Evolutionary conservation across 164 flowering plant species (phyloP).

Genomic region (Macadamia integrifolia): DNA sequence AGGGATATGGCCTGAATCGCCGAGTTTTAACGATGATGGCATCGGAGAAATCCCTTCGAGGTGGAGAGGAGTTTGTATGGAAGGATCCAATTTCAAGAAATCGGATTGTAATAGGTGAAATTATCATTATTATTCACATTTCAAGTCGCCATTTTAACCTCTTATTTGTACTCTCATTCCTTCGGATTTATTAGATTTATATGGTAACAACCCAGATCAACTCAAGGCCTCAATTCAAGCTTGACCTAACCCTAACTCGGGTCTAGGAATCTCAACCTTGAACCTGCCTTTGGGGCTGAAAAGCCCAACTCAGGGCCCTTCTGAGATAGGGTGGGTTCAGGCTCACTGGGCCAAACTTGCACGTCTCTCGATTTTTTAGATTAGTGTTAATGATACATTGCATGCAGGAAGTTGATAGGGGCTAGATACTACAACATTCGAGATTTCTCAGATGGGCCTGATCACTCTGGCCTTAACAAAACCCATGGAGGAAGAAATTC

Average conservation of each 20-base stretch:
- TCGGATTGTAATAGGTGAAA: conserved; percentile 58
- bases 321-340: no score
- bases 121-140: background rate
- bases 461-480: conserved; percentile 4
- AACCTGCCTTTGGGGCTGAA: no score
- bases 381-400: no score
- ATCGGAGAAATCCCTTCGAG: conserved; percentile 55
- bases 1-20: conserved; percentile 86
- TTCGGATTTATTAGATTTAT: no score
- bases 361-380: no score
- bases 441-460: conserved; percentile 1
- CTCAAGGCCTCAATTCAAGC: background rate
- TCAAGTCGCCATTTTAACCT: no score
- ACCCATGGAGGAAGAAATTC: conserved; percentile 1
- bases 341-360: no score
- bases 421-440: conserved; percentile 52
- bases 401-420: conserved; percentile 65
- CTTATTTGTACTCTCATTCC: no score
- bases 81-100: conserved; percentile 52
- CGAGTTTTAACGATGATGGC: conserved; percentile 61
- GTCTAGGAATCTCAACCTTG: no score
- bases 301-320: no score
- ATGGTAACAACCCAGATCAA: background rate
- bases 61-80: conserved; percentile 87
- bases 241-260: no score